These are phyloP conservation scores for Paralagenidium karlingii DNA, from an alignment of 352 stramenopile species.

Conservation along the genomic window DNA sequence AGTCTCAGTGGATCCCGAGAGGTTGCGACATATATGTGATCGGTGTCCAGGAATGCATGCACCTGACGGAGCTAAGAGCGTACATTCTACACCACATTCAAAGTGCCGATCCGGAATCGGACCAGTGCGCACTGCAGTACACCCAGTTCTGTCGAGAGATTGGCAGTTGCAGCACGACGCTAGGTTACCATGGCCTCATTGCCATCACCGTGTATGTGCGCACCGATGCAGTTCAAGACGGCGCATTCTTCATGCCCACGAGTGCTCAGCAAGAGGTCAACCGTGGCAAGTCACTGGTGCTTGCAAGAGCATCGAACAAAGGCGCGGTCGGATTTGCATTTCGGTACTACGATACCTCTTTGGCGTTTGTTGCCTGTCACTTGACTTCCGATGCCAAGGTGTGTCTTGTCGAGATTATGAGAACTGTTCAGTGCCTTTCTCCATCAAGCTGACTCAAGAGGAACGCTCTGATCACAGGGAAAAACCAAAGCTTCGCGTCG, in stretches of 20 bases:
- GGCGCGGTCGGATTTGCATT: conserved; percentile 82
- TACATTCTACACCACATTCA: conserved; percentile 56
- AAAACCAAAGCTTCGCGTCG: conserved; percentile 65
- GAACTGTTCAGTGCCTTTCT: background rate
- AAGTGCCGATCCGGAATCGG: conserved; percentile 21
- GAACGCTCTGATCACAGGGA: no score
- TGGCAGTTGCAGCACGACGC: conserved; percentile 53
- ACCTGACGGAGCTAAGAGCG: conserved; percentile 50
- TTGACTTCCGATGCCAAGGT: conserved; percentile 79
- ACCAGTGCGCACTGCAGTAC: no score
- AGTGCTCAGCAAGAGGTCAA: conserved; percentile 63
- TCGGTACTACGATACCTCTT: conserved; percentile 77
- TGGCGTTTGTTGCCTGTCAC: conserved; percentile 82
- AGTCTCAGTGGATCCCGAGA: conserved; percentile 67
- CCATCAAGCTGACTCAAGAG: background rate
- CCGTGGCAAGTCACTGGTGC: conserved; percentile 62
- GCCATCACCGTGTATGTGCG: conserved; percentile 74
- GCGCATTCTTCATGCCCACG: conserved; percentile 57
- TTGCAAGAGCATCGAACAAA: conserved; percentile 82
- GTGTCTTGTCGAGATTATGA: no score
- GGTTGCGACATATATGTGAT: conserved; percentile 85
- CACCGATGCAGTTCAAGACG: conserved; percentile 37
- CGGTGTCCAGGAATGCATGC: conserved; percentile 86
- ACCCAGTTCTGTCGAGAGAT: conserved; percentile 73
- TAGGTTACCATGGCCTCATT: conserved; percentile 84